A percentile compares a stretch with the other conserved stretches of the same genome.
Evolutionary conservation across 306 rosid species (phyloP).

Genomic region (Vicia villosa): DNA sequence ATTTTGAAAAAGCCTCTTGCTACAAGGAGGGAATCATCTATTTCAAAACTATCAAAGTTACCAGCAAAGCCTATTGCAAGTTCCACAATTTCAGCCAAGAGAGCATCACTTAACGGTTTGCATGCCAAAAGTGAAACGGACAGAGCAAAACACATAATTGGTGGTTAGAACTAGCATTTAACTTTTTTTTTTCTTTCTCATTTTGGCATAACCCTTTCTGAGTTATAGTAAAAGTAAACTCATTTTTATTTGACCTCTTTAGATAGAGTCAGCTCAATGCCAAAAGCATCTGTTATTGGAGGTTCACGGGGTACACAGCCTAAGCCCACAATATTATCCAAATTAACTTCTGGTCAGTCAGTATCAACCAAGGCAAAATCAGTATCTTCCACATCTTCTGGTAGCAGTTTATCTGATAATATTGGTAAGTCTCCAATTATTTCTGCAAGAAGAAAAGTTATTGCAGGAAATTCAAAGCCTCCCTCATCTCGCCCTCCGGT

Average conservation of each 20-base stretch:
- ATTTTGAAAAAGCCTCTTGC: constrained; percentile 50
- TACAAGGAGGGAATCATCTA: constrained; percentile 49
- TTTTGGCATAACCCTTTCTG: constrained; percentile 1
- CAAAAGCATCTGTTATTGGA: constrained; percentile 51
- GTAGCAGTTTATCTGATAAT: constrained; percentile 47
- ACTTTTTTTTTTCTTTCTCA: constrained; percentile 10
- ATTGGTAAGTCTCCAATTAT: constrained; percentile 51
- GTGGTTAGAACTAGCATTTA: constrained; percentile 53
- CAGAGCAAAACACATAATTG: constrained; percentile 49
- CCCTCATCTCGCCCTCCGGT: constrained; percentile 49
- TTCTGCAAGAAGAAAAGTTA: constrained; percentile 50
- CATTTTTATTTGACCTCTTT: constrained; percentile 36
- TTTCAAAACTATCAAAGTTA: constrained; percentile 60
- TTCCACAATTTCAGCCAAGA: constrained; percentile 60
- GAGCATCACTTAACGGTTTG: constrained; percentile 60
- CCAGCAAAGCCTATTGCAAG: constrained; percentile 53
- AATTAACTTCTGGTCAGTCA: constrained; percentile 50
- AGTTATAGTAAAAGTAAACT: constrained; percentile 29
- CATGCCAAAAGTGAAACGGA: constrained; percentile 53
- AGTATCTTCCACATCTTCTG: constrained; percentile 47
- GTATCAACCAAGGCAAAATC: constrained; percentile 51
- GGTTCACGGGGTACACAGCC: constrained; percentile 47
- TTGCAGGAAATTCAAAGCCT: constrained; percentile 40
- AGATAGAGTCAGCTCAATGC: constrained; percentile 57
- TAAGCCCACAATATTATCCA: constrained; percentile 42